These are phyloP conservation scores for Ambrosia artemisiifolia DNA, from an alignment of 129 eudicot genomes.

Conservation along the genomic window DNA sequence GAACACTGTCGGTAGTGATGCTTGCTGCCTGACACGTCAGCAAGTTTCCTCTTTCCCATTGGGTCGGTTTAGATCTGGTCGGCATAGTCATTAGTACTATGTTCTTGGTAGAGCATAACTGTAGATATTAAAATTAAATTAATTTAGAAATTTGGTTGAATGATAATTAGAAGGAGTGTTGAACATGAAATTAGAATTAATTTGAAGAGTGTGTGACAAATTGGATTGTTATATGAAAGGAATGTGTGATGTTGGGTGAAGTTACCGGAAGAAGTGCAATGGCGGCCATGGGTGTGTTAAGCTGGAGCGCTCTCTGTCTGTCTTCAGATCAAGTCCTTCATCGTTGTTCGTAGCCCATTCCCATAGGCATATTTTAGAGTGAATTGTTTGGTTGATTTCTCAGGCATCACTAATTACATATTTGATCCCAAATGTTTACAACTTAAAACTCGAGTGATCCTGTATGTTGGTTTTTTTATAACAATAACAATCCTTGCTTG, in stretches of 20 bases:
- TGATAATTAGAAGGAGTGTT: not conserved
- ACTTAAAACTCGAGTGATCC: no score
- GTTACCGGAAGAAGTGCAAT: conserved; percentile 58
- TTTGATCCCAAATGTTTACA: no score
- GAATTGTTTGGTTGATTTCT: no score
- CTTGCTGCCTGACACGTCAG: conserved; percentile 60
- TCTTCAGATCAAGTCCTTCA: no score
- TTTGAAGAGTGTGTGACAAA: no score
- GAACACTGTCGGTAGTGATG: conserved; percentile 53
- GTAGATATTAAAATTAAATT: conserved; percentile 3
- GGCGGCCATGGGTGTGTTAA: conserved; percentile 48
- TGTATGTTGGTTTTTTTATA: no score
- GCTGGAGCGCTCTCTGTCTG: no score
- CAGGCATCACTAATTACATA: no score
- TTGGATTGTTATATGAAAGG: no score
- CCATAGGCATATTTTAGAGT: no score
- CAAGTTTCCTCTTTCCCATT: conserved; percentile 41
- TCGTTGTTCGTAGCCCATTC: no score
- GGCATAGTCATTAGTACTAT: conserved; percentile 33
- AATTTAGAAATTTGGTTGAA: not conserved
- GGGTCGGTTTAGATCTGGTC: conserved; percentile 13
- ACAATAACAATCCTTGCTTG: no score
- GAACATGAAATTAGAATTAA: not conserved
- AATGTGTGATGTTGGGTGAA: not conserved
- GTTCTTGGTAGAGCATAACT: conserved; percentile 57